These are phyloP conservation scores for Candida xiaguanensis DNA, from an alignment of 805 yeast genomes.

Conservation along the genomic window DNA sequence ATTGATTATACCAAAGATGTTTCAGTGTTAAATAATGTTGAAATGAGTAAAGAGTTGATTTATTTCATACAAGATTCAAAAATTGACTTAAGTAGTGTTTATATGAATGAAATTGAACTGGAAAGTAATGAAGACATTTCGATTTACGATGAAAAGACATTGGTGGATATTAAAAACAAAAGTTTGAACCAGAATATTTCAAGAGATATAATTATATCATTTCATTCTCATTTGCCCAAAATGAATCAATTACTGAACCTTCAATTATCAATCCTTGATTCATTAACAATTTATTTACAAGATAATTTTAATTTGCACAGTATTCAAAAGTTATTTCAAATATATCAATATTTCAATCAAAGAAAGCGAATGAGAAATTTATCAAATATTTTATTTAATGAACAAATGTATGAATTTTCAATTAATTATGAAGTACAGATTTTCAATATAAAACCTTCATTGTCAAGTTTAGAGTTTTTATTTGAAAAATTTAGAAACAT, in stretches of 20 bases:
- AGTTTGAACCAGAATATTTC: not conserved
- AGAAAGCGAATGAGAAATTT: constrained; percentile 42
- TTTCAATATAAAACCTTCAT: constrained; percentile 8
- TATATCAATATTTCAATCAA: constrained; percentile 20
- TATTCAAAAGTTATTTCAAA: constrained; percentile 1
- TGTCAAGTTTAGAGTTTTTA: constrained; percentile 3
- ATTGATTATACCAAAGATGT: constrained; percentile 10
- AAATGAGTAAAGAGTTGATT: constrained; percentile 4
- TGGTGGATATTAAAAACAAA: not conserved
- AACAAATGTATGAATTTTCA: constrained; percentile 16
- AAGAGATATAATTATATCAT: not conserved
- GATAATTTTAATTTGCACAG: constrained; percentile 5
- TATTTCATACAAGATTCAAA: constrained; percentile 8
- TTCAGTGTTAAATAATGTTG: constrained; percentile 7
- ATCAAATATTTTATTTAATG: constrained; percentile 43
- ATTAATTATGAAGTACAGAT: constrained; percentile 28
- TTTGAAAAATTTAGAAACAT: not conserved
- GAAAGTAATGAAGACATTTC: not conserved
- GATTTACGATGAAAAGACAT: not conserved
- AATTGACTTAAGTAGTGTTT: not conserved
- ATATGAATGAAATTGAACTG: not conserved
- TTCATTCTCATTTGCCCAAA: not conserved
- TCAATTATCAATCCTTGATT: constrained; percentile 6
- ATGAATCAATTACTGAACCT: not conserved
- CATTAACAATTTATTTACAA: constrained; percentile 3